These are phyloP conservation scores for Sophora flavescens DNA, from an alignment of 306 rosid genomes.

Conservation along the genomic window DNA sequence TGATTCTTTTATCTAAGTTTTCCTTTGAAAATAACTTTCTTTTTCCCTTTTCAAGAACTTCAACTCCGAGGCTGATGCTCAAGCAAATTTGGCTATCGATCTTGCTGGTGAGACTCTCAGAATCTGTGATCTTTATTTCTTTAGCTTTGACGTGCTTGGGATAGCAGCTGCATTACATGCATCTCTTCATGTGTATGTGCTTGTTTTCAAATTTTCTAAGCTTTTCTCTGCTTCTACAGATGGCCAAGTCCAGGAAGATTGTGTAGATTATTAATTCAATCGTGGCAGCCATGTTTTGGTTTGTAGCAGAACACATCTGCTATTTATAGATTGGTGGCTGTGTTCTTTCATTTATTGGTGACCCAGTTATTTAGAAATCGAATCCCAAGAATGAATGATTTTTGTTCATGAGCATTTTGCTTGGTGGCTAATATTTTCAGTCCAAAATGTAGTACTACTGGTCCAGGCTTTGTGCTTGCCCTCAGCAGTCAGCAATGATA, in stretches of 20 bases:
- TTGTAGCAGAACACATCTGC: conserved; percentile 17
- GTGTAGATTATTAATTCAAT: conserved; percentile 46
- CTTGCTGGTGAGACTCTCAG: conserved; percentile 73
- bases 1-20: conserved; percentile 24
- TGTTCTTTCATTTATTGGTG: conserved; percentile 41
- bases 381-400: conserved; percentile 17
- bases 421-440: not conserved
- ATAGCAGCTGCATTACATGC: not conserved
- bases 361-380: conserved; percentile 27
- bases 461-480: conserved; percentile 5
- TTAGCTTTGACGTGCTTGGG: not conserved
- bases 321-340: conserved; percentile 11
- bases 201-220: conserved; percentile 19
- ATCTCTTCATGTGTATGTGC: conserved; percentile 1
- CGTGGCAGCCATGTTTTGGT: conserved; percentile 10
- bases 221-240: conserved; percentile 58
- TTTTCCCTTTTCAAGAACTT: conserved; percentile 57
- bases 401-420: not conserved
- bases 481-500: conserved; percentile 16
- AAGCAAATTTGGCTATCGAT: conserved; percentile 80
- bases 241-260: conserved; percentile 77
- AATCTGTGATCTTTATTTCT: conserved; percentile 9
- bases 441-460: conserved; percentile 14
- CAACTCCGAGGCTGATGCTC: conserved; percentile 90
- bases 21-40: conserved; percentile 33